Evolutionary conservation across 2,329 filamentous ascomycete species (phyloP).

Genomic region (Canariomyces notabilis): DNA sequence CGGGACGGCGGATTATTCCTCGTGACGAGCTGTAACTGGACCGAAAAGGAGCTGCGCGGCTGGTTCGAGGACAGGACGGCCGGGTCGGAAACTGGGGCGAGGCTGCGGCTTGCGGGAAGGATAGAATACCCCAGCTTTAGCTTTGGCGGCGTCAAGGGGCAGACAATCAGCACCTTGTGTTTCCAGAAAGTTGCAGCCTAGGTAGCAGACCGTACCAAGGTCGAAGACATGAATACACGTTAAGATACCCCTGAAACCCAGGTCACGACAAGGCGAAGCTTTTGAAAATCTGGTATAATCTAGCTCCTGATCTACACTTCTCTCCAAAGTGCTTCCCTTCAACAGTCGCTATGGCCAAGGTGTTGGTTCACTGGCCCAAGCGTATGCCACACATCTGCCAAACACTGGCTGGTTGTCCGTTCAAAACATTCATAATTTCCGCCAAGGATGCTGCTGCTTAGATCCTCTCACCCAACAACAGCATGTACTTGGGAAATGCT

Average conservation of each 20-base stretch:
- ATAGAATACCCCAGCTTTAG: constrained; percentile 82
- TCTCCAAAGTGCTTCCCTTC: no score
- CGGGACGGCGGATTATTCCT: constrained; percentile 68
- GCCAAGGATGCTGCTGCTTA: no score
- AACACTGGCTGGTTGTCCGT: no score
- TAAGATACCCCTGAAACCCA: constrained; percentile 6
- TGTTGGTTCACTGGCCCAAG: no score
- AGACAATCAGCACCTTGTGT: constrained; percentile 82
- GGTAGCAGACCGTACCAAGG: neutral
- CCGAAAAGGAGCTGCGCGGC: constrained; percentile 71
- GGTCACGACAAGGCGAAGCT: no score
- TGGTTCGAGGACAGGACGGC: constrained; percentile 63
- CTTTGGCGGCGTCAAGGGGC: constrained; percentile 83
- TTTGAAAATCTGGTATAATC: no score
- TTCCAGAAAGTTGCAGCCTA: constrained; percentile 51
- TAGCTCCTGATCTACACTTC: no score
- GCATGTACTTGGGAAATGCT: no score
- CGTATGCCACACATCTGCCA: no score
- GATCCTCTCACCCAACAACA: no score
- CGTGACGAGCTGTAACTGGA: constrained; percentile 98
- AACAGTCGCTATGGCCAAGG: no score
- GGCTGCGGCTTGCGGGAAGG: constrained; percentile 58
- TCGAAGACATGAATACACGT: neutral
- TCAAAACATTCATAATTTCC: no score
- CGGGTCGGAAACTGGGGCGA: constrained; percentile 24